Evolutionary conservation across 345 rosid genomes (phyloP).

Genomic region (Raphanus raphanistrum): DNA sequence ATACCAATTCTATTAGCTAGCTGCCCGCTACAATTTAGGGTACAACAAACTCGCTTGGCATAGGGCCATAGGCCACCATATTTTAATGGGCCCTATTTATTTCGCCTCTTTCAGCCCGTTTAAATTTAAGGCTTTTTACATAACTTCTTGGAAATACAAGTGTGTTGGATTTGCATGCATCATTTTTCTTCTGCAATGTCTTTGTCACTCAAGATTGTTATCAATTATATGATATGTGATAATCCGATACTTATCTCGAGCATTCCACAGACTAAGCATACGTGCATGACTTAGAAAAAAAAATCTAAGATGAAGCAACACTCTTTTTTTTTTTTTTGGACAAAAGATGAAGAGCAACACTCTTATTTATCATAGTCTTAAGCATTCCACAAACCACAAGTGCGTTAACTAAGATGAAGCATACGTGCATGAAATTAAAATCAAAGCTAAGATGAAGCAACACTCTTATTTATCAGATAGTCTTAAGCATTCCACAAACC

Average conservation of each 20-base stretch:
- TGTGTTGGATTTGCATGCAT: not conserved
- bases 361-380: constrained; percentile 32
- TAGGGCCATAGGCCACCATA: not conserved
- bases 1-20: constrained; percentile 23
- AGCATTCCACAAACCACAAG: constrained; percentile 22
- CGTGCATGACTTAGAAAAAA: not conserved
- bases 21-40: constrained; percentile 2
- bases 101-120: not conserved
- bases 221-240: not conserved
- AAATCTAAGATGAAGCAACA: constrained; percentile 3
- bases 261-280: not conserved
- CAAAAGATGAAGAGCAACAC: not conserved
- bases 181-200: not conserved
- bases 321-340: constrained; percentile 8
- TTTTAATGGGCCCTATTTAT: not conserved
- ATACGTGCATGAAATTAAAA: not conserved
- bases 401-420: not conserved
- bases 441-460: constrained; percentile 2
- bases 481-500: constrained; percentile 24
- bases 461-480: constrained; percentile 32
- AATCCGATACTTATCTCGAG: not conserved
- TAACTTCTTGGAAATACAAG: not conserved
- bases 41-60: not conserved
- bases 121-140: not conserved
- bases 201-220: constrained; percentile 1